Evolutionary conservation across 2,329 filamentous ascomycete species (phyloP).

Genomic region (Parasarocladium wereldwijsianum): DNA sequence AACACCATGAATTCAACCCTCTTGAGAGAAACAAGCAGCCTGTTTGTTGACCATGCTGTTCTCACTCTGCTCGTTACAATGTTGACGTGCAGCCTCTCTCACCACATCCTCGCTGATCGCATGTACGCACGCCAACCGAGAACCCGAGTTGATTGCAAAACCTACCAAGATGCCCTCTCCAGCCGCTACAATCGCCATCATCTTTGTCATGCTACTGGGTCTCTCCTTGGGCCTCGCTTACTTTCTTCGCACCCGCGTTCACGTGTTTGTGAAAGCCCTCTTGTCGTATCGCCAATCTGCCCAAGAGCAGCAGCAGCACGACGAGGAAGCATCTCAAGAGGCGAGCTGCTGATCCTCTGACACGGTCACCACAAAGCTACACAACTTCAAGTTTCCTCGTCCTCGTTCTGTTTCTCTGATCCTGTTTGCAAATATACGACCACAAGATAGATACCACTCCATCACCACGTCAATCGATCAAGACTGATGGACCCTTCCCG

Average conservation of each 20-base stretch:
- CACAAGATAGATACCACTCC: neutral
- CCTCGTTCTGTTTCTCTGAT: neutral
- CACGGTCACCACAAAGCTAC: too few species aligned
- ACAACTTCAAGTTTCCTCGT: too few species aligned
- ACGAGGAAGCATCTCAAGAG: neutral
- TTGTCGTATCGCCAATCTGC: constrained; percentile 7
- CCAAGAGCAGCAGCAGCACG: too few species aligned
- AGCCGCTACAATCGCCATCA: constrained; percentile 15
- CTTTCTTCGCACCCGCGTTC: constrained; percentile 14
- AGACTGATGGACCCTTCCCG: neutral
- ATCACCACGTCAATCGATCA: neutral
- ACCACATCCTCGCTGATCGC: too few species aligned
- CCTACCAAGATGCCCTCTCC: constrained; percentile 16
- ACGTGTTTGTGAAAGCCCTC: constrained; percentile 15
- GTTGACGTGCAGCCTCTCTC: too few species aligned
- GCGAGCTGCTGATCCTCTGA: too few species aligned
- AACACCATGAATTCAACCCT: too few species aligned
- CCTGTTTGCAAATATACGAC: neutral
- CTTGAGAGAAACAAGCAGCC: too few species aligned
- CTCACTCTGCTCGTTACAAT: too few species aligned
- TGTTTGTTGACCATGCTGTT: too few species aligned
- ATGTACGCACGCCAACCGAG: too few species aligned
- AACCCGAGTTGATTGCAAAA: too few species aligned
- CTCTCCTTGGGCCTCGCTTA: constrained; percentile 15
- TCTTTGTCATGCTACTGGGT: constrained; percentile 16